Base-by-base conservation (phyloP, 2,329 filamentous ascomycete species). In the Ambrosiella beaveri region DNA sequence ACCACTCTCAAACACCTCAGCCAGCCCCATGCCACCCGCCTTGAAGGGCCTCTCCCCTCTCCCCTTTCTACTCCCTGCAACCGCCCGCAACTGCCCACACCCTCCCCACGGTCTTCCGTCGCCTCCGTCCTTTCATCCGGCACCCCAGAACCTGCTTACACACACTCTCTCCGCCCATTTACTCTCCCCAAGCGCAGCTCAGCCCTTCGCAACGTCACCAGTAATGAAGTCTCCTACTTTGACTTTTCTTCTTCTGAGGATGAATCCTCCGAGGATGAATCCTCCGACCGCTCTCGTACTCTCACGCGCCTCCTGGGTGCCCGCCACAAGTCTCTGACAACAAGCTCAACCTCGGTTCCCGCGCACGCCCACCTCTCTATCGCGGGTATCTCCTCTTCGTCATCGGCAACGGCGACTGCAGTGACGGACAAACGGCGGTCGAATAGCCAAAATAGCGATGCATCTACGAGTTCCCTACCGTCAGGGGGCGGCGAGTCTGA, bases 211-310 rank as follows among this genome's bases (percentile, higher is more conserved):
- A 7, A 51, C 45, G 38, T 50, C 52, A 17, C 57, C 37, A 13
- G 40, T 35, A 36, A 52, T 53, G 6, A 54, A 13, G 13, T 59
- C 54, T 50, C 57, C 27, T 61, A 58, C 36, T 61, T 61, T 52
- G 59, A 61, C 12, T 57, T 55, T 12, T 51, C 55, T 17, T 51
- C 50, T 15, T 53, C 54, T 35, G 37, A 19, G 3, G 59, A 61
- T 13, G 59, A 58, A 37, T 59, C 51, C 19, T 44, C 35, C 38
- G 41, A 47, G 7, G 41, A 53, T 15, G 36, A 11, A 4, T 36
- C 39, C 11, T 15, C 40, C 13, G 56, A 56, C 11, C 56, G 59
- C 6, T 38, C 56, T 4, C 52, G 52, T 8, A 39, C 59, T 7
- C 17, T 61, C 44, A 58, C 59, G 4, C 56, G 59, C 3, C 35